Evolutionary conservation across 768 basidiomycete species (phyloP).

Genomic region (Lyophyllum semitale): DNA sequence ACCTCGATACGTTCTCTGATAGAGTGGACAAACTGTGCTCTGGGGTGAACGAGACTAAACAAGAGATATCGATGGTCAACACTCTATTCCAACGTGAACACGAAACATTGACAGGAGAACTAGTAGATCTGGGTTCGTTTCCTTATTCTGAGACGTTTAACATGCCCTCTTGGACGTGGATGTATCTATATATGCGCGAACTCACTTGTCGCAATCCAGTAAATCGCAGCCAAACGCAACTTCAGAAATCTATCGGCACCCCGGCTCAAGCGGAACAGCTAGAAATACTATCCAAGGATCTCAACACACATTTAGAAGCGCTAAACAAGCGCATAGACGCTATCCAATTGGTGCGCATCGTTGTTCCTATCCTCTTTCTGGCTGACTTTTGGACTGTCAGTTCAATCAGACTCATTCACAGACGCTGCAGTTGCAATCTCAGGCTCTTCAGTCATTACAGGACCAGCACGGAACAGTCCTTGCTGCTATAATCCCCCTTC

Average conservation of each 20-base stretch:
- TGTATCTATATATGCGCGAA: slow-evolving; percentile 17
- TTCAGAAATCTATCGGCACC: slow-evolving; percentile 57
- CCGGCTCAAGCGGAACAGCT: slow-evolving; percentile 52
- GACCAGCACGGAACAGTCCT: slow-evolving; percentile 63
- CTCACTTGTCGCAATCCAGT: slow-evolving; percentile 36
- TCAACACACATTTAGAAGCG: slow-evolving; percentile 43
- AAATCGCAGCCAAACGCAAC: slow-evolving; percentile 61
- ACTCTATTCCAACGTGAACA: slow-evolving; percentile 61
- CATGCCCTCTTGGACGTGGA: slow-evolving; percentile 7
- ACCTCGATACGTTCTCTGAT: slow-evolving; percentile 66
- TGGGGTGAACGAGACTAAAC: slow-evolving; percentile 51
- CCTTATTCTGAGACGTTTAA: slow-evolving; percentile 1
- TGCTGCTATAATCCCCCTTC: slow-evolving; percentile 54
- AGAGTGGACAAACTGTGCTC: slow-evolving; percentile 54
- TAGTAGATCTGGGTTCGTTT: slow-evolving; percentile 56
- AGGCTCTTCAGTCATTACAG: slow-evolving; percentile 60
- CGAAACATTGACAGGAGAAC: slow-evolving; percentile 55
- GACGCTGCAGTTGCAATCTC: slow-evolving; percentile 52
- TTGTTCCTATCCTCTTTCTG: slow-evolving; percentile 2
- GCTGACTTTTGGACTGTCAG: slow-evolving; percentile 25
- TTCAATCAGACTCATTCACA: slow-evolving; percentile 48
- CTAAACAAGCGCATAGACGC: slow-evolving; percentile 59
- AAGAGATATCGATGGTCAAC: slow-evolving; percentile 54
- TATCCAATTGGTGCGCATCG: slow-evolving; percentile 44
- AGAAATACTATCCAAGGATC: slow-evolving; percentile 40